Evolutionary conservation across 2,329 filamentous ascomycete species (phyloP).

Genomic region (Fusarium sp.): DNA sequence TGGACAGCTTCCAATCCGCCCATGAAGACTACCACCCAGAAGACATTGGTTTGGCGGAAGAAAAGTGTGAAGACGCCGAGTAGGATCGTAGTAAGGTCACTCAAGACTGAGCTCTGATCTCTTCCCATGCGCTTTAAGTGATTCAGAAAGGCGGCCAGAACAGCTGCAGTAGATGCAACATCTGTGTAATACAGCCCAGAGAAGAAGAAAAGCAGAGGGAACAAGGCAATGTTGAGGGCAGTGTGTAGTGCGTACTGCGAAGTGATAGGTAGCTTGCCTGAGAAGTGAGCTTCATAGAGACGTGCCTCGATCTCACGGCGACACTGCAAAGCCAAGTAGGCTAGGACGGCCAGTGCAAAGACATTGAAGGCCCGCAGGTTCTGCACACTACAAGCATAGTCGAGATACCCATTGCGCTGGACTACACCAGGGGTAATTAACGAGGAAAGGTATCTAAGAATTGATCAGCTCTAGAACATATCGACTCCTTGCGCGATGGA

Average conservation of each 20-base stretch:
- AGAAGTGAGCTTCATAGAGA: slow-evolving; percentile 45
- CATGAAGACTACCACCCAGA: slow-evolving; percentile 88
- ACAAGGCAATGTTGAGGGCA: slow-evolving; percentile 82
- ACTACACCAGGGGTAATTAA: slow-evolving; percentile 44
- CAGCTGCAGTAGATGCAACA: slow-evolving; percentile 80
- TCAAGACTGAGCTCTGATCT: slow-evolving; percentile 49
- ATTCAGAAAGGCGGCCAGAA: slow-evolving; percentile 75
- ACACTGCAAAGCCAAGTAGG: slow-evolving; percentile 61
- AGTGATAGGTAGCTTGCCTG: slow-evolving; percentile 33
- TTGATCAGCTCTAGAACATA: slow-evolving; percentile 11
- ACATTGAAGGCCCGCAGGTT: slow-evolving; percentile 63
- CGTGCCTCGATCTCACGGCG: slow-evolving; percentile 63
- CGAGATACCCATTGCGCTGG: slow-evolving; percentile 7
- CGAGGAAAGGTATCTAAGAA: slow-evolving; percentile 59
- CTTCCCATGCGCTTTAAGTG: slow-evolving; percentile 60
- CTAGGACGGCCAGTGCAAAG: slow-evolving; percentile 53
- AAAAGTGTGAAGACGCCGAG: slow-evolving; percentile 74
- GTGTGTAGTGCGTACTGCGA: slow-evolving; percentile 65
- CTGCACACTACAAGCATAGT: slow-evolving; percentile 43
- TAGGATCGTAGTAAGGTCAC: slow-evolving; percentile 58
- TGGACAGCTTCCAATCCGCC: slow-evolving; percentile 69
- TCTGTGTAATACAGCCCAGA: slow-evolving; percentile 96
- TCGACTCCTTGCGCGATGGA: not conserved
- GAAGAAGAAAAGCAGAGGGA: slow-evolving; percentile 96
- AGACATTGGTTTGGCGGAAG: slow-evolving; percentile 95